A percentile compares a stretch with the other conserved stretches of the same genome.
These are phyloP conservation scores for Crithidia expoeki DNA, from an alignment of 208 protist species.

Conservation along the genomic window DNA sequence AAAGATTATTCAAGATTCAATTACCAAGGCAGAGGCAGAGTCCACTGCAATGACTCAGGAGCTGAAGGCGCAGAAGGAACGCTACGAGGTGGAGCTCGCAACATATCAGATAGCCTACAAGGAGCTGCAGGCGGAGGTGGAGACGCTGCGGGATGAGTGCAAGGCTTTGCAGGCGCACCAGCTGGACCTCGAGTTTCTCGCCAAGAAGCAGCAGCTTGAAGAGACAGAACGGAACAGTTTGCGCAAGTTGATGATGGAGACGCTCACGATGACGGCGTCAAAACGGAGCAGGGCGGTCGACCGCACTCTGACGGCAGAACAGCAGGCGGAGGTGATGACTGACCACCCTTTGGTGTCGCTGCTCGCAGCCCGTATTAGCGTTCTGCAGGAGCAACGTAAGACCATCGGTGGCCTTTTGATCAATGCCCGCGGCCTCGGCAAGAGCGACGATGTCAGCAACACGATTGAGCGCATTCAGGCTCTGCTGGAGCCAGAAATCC, in stretches of 20 bases:
- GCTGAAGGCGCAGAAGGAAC: slow-evolving; percentile 36
- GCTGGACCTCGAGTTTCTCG: slow-evolving; percentile 44
- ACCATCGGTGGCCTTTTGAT: slow-evolving; percentile 38
- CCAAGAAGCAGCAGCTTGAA: slow-evolving; percentile 58
- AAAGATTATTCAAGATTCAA: slow-evolving; percentile 38
- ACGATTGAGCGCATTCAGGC: slow-evolving; percentile 26
- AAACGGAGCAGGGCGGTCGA: slow-evolving; percentile 22
- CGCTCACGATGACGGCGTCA: slow-evolving; percentile 13
- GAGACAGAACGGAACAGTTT: slow-evolving; percentile 49
- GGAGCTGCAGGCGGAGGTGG: slow-evolving; percentile 66
- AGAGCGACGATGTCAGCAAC: slow-evolving; percentile 19
- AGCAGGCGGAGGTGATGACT: slow-evolving; percentile 32
- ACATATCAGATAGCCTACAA: slow-evolving; percentile 80
- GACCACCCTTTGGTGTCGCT: slow-evolving; percentile 44
- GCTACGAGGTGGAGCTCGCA: slow-evolving; percentile 69
- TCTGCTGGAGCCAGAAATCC: slow-evolving; percentile 29
- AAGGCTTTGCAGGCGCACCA: slow-evolving; percentile 36
- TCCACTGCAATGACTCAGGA: slow-evolving; percentile 28
- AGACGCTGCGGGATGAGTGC: slow-evolving; percentile 35
- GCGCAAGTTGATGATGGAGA: slow-evolving; percentile 20
- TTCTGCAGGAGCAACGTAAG: slow-evolving; percentile 46
- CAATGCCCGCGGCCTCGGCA: slow-evolving; percentile 14
- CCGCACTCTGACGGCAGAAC: slow-evolving; percentile 21
- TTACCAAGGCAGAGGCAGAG: slow-evolving; percentile 32
- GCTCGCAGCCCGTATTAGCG: slow-evolving; percentile 46